Evolutionary conservation across 2,329 filamentous ascomycete species (phyloP).

Genomic region (Emergomyces orientalis): DNA sequence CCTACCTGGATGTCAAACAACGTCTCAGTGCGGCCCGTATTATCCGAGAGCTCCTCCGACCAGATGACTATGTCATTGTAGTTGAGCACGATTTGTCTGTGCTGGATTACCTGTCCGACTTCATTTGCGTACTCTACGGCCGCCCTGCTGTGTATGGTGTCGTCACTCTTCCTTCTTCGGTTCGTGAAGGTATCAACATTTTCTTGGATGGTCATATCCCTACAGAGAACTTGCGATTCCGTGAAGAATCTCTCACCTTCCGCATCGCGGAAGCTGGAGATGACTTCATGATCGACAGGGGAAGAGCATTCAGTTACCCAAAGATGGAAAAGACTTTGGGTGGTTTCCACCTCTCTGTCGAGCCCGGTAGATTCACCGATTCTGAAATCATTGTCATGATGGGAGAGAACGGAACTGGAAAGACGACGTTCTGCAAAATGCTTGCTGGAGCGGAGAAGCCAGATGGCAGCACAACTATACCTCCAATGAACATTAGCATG

Average conservation of each 20-base stretch:
- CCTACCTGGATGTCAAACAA: conserved; percentile 98
- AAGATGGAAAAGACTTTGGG: conserved; percentile 88
- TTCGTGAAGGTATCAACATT: conserved; percentile 98
- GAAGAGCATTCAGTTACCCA: conserved; percentile 77
- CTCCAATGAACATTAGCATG: conserved; percentile 96
- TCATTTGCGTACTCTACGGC: conserved; percentile 94
- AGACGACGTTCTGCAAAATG: conserved; percentile 97
- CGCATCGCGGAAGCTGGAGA: conserved; percentile 82
- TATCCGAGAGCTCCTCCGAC: conserved; percentile 79
- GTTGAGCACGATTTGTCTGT: conserved; percentile 99
- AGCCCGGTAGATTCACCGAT: conserved; percentile 82
- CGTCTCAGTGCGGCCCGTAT: conserved; percentile 84
- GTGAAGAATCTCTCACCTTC: conserved; percentile 93
- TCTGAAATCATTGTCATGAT: conserved; percentile 99
- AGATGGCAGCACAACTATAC: conserved; percentile 66
- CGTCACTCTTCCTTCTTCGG: conserved; percentile 87
- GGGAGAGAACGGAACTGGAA: conserved; percentile 98
- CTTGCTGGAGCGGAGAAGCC: conserved; percentile 89
- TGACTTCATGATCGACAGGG: conserved; percentile 76
- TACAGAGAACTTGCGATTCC: conserved; percentile 96
- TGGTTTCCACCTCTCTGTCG: conserved; percentile 72
- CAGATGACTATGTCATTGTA: conserved; percentile 93
- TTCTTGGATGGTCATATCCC: conserved; percentile 98
- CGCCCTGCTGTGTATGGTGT: conserved; percentile 95
- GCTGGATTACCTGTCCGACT: conserved; percentile 96